Evolutionary conservation across 768 basidiomycete species (phyloP).

Genomic region (Phaeotremella fagi): DNA sequence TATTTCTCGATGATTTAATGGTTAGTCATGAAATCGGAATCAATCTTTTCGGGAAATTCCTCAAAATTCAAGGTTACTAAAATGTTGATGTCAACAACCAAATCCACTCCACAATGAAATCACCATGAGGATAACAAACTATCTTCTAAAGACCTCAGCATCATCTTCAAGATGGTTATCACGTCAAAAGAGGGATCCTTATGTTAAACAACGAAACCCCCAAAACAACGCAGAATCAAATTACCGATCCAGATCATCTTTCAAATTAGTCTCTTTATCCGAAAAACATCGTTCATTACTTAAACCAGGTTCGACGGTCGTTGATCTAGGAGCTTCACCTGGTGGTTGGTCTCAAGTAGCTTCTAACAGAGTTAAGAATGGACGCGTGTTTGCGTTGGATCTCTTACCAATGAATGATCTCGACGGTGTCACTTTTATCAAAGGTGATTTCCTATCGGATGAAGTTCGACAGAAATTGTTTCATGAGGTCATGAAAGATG

Average conservation of each 20-base stretch:
- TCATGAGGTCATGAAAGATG: conserved; percentile 28
- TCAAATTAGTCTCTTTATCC: conserved; percentile 82
- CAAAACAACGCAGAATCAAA: conserved; percentile 20
- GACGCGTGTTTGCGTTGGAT: conserved; percentile 69
- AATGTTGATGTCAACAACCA: no score
- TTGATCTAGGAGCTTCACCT: conserved; percentile 87
- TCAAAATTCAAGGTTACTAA: no score
- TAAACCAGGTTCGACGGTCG: conserved; percentile 55
- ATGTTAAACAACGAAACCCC: conserved; percentile 39
- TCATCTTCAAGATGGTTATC: conserved; percentile 47
- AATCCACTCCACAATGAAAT: no score
- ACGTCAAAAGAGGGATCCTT: conserved; percentile 48
- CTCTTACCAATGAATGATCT: conserved; percentile 67
- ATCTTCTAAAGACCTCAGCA: conserved; percentile 12
- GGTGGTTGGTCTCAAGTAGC: conserved; percentile 91
- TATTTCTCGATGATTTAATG: no score
- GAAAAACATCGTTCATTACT: conserved; percentile 54
- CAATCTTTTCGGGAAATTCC: no score
- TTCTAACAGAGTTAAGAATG: conserved; percentile 1
- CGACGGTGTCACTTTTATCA: conserved; percentile 65
- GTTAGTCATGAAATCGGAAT: no score
- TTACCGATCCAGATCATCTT: conserved; percentile 83
- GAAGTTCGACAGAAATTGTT: conserved; percentile 51
- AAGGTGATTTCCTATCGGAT: conserved; percentile 70
- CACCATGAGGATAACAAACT: no score